phyloP scores from a whole-genome alignment of 1,284 basidiomycete species.

The Stereum hirsutum region DNA sequence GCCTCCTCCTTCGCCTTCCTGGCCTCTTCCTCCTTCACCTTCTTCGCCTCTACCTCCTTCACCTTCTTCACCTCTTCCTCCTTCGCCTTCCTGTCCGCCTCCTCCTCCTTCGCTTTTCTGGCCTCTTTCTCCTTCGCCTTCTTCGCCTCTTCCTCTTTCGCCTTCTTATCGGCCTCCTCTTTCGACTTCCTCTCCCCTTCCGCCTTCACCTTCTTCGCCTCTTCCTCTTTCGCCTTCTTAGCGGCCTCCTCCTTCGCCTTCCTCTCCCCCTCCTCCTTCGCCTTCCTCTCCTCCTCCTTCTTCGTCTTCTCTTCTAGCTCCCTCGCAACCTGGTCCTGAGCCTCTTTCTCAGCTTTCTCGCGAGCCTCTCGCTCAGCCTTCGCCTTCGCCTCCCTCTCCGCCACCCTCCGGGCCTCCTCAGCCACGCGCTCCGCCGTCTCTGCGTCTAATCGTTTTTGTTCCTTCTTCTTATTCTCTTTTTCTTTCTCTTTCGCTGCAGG shows the following conservation, averaged over 20 bases:
- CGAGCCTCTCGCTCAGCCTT: background rate
- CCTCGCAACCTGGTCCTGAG: background rate
- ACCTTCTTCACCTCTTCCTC: slow-evolving; percentile 1
- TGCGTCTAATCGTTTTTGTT: too few species aligned
- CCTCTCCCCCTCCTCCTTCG: background rate
- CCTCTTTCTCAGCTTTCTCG: background rate
- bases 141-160: slow-evolving; percentile 7
- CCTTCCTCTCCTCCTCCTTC: slow-evolving; percentile 2
- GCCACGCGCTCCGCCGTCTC: too few species aligned
- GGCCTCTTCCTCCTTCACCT: background rate
- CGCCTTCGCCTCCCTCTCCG: background rate
- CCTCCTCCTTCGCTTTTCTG: slow-evolving; percentile 2
- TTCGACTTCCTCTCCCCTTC: slow-evolving; percentile 14
- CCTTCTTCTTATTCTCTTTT: background rate
- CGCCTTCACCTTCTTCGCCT: slow-evolving; percentile 17
- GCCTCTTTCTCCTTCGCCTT: slow-evolving; percentile 6
- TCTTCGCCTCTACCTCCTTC: background rate
- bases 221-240: slow-evolving; percentile 16
- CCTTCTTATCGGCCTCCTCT: slow-evolving; percentile 10
- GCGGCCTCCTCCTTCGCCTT: background rate
- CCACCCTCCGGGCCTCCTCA: too few species aligned
- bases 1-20: slow-evolving; percentile 5
- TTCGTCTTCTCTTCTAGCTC: background rate
- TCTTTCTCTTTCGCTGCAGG: background rate
- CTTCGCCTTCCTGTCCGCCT: background rate